Percentiles rank a stretch among this genome's conserved stretches.
Conservation (phyloP, 169 alveolate genomes). For the Cryptosporidium baileyi region DNA sequence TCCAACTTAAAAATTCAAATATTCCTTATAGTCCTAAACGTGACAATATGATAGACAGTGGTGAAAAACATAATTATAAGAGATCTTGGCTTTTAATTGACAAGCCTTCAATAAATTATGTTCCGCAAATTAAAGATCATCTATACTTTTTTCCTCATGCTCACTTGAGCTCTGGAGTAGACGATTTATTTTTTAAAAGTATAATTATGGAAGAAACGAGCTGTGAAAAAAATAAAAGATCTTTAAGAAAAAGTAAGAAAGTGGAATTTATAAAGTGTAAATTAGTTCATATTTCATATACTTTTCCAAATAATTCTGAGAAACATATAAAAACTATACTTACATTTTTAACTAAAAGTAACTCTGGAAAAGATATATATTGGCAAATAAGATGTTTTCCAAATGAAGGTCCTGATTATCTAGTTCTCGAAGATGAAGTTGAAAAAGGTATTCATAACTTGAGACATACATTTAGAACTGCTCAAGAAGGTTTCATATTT, state of each 20-base stretch:
- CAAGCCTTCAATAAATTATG: background rate
- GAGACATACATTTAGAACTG: background rate
- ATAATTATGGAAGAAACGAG: background rate
- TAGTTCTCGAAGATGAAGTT: constrained; percentile 30
- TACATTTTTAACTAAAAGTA: background rate
- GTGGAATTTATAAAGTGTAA: constrained; percentile 43
- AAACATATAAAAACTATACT: constrained; percentile 5
- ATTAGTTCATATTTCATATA: constrained; percentile 38
- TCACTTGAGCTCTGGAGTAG: constrained; percentile 3
- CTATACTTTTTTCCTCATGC: constrained; percentile 49
- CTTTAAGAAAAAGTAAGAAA: background rate
- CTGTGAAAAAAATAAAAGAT: background rate
- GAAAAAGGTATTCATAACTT: constrained; percentile 49
- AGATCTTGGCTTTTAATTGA: constrained; percentile 25
- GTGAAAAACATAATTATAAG: background rate
- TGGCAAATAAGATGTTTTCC: constrained; percentile 61
- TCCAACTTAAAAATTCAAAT: constrained; percentile 22
- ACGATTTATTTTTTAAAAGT: constrained; percentile 38
- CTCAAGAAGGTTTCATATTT: background rate
- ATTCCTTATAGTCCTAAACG: constrained; percentile 48
- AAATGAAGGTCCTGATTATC: constrained; percentile 53
- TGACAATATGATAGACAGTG: constrained; percentile 10
- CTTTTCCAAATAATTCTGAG: constrained; percentile 16
- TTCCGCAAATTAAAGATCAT: constrained; percentile 46
- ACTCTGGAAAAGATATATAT: background rate